Percentiles rank a stretch among this genome's conserved stretches.
These are phyloP conservation scores for Fusarium veterinarium DNA, from an alignment of 2,329 filamentous ascomycete species.

Conservation along the genomic window DNA sequence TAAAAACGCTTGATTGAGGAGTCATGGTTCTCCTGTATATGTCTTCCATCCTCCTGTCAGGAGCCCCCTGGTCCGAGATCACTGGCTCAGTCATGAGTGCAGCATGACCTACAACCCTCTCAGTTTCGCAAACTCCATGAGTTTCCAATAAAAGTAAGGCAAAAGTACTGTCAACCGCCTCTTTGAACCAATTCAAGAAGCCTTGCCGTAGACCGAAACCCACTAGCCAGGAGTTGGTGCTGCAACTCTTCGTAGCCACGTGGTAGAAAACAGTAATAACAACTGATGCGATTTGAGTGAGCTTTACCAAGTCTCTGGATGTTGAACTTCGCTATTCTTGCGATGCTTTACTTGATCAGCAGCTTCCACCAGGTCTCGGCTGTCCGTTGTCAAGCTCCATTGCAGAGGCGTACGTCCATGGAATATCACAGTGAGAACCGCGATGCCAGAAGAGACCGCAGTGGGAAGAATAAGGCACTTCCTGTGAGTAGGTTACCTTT, in stretches of 20 bases:
- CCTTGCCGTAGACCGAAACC: neutral
- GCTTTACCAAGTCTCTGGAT: neutral
- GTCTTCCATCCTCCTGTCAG: neutral
- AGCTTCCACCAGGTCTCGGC: too few species aligned
- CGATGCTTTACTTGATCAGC: neutral
- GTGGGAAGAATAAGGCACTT: too few species aligned
- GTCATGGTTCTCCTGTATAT: neutral
- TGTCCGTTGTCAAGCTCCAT: neutral
- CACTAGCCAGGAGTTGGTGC: neutral
- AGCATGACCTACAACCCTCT: neutral
- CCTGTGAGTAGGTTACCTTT: too few species aligned
- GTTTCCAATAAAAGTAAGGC: rapidly evolving
- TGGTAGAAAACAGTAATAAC: neutral
- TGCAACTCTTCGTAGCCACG: neutral
- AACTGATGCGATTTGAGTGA: neutral
- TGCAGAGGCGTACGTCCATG: rapidly evolving
- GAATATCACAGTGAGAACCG: neutral
- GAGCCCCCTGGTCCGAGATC: neutral
- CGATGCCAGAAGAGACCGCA: neutral
- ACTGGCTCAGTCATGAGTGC: neutral
- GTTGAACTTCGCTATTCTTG: too few species aligned
- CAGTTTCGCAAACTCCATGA: too few species aligned
- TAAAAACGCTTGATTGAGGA: neutral
- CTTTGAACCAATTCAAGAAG: neutral
- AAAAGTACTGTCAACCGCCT: rapidly evolving